These are phyloP conservation scores for Oryza glaberrima DNA, from an alignment of 176 grass and related monocot genomes.

Conservation along the genomic window DNA sequence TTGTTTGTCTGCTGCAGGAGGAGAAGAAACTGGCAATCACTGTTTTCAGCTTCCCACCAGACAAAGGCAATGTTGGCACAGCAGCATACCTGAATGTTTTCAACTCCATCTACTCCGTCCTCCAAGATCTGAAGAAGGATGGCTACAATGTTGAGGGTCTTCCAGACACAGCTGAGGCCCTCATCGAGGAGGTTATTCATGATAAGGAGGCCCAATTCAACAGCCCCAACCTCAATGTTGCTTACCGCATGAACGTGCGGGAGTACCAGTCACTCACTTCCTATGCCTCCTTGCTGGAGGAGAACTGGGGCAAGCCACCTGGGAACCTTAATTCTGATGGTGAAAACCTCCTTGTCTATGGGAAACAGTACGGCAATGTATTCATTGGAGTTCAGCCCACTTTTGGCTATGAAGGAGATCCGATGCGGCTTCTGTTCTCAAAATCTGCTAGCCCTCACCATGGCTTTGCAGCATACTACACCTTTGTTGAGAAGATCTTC, in stretches of 20 bases:
- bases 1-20: constrained; percentile 33
- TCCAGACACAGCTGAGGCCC: constrained; percentile 67
- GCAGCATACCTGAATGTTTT: constrained; percentile 97
- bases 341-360: constrained; percentile 90
- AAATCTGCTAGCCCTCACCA: constrained; percentile 97
- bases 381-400: constrained; percentile 98
- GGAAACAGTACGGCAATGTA: constrained; percentile 95
- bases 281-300: constrained; percentile 84
- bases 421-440: constrained; percentile 95
- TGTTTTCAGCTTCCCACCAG: constrained; percentile 98
- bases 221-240: constrained; percentile 95
- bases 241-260: constrained; percentile 80
- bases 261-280: constrained; percentile 86
- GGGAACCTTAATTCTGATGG: constrained; percentile 97
- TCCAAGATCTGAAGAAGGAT: constrained; percentile 69
- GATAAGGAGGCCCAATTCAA: constrained; percentile 99
- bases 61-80: constrained; percentile 96
- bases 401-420: constrained; percentile 98
- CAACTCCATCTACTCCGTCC: constrained; percentile 87
- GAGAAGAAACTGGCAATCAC: constrained; percentile 88
- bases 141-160: constrained; percentile 93
- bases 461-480: constrained; percentile 95
- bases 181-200: constrained; percentile 95
- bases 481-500: constrained; percentile 98
- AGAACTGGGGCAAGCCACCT: constrained; percentile 97